Percentiles rank a stretch among this genome's conserved stretches.
Evolutionary conservation across 352 stramenopile genomes (phyloP).

Genomic region (Pythium sp.): DNA sequence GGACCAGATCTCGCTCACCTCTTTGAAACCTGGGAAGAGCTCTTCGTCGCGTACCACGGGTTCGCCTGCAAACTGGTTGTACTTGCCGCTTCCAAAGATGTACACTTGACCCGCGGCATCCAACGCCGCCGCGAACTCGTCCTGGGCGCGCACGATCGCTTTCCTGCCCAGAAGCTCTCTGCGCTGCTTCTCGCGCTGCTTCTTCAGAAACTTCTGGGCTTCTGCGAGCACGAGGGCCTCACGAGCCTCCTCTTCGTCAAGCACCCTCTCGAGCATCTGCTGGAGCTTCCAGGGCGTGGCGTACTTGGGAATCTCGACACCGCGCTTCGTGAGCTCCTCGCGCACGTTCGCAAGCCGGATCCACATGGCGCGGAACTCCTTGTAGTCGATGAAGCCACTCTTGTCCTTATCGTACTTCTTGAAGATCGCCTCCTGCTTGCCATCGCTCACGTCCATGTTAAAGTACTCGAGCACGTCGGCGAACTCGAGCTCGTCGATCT

Average conservation of each 20-base stretch:
- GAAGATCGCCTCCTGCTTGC: constrained; percentile 91
- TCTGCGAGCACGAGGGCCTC: constrained; percentile 81
- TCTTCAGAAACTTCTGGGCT: constrained; percentile 67
- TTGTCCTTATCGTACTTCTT: constrained; percentile 92
- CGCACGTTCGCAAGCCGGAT: constrained; percentile 75
- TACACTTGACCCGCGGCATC: constrained; percentile 93
- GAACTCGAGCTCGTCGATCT: constrained; percentile 94
- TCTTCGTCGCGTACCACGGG: constrained; percentile 46
- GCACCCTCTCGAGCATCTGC: constrained; percentile 81
- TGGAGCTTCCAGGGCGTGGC: constrained; percentile 73
- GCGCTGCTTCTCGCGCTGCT: constrained; percentile 70
- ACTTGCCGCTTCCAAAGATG: constrained; percentile 85
- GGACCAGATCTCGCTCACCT: constrained; percentile 63
- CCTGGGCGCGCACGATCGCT: constrained; percentile 66
- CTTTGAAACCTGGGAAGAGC: constrained; percentile 59
- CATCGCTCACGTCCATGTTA: constrained; percentile 83
- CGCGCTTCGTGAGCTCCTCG: constrained; percentile 83
- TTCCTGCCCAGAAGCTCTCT: constrained; percentile 38
- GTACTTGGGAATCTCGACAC: constrained; percentile 88
- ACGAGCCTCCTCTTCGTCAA: constrained; percentile 88
- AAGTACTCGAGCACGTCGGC: constrained; percentile 93
- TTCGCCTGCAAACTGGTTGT: constrained; percentile 77
- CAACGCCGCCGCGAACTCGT: constrained; percentile 83
- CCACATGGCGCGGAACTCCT: constrained; percentile 93
- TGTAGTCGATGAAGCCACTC: constrained; percentile 91